These are phyloP conservation scores for Schizosaccharomyces osmophilus DNA, from an alignment of 805 yeast genomes.

Conservation along the genomic window DNA sequence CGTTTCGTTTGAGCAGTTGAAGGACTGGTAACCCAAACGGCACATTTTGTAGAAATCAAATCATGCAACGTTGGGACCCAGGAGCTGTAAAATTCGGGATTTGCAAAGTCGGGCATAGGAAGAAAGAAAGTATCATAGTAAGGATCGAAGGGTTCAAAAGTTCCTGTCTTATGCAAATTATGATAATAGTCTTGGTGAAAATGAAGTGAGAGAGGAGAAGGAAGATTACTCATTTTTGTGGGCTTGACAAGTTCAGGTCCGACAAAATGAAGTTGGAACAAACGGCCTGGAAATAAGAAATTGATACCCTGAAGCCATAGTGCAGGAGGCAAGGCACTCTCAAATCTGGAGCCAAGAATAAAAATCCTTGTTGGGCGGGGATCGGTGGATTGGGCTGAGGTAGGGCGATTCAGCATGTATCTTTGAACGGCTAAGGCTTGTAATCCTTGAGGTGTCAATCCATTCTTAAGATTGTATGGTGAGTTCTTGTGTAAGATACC, in stretches of 20 bases:
- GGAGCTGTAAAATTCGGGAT: slow-evolving; percentile 49
- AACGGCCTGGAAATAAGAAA: slow-evolving; percentile 57
- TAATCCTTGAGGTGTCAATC: slow-evolving; percentile 66
- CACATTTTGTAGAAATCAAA: slow-evolving; percentile 76
- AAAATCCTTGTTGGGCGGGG: slow-evolving; percentile 76
- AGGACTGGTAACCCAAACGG: slow-evolving; percentile 73
- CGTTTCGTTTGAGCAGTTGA: slow-evolving; percentile 45
- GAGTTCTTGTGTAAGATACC: slow-evolving; percentile 61
- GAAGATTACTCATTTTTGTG: slow-evolving; percentile 22
- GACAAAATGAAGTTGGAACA: slow-evolving; percentile 69
- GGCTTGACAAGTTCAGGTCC: slow-evolving; percentile 69
- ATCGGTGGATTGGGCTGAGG: slow-evolving; percentile 5
- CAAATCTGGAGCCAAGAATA: slow-evolving; percentile 77
- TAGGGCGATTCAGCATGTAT: slow-evolving; percentile 24
- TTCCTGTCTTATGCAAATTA: slow-evolving; percentile 72
- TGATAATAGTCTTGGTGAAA: slow-evolving; percentile 75
- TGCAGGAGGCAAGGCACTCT: slow-evolving; percentile 76
- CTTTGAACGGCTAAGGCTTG: slow-evolving; percentile 80
- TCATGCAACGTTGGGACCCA: slow-evolving; percentile 78
- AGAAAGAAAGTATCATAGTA: slow-evolving; percentile 76
- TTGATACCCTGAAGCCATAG: slow-evolving; percentile 77
- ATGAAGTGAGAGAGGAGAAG: slow-evolving; percentile 27
- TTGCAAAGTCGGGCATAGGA: slow-evolving; percentile 86
- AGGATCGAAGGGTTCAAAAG: slow-evolving; percentile 94
- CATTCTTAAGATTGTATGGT: slow-evolving; percentile 58